Evolutionary conservation across 1,284 basidiomycete genomes (phyloP), one percentile per base, ranked within the genome.

Genomic region (Stereum hirsutum): DNA sequence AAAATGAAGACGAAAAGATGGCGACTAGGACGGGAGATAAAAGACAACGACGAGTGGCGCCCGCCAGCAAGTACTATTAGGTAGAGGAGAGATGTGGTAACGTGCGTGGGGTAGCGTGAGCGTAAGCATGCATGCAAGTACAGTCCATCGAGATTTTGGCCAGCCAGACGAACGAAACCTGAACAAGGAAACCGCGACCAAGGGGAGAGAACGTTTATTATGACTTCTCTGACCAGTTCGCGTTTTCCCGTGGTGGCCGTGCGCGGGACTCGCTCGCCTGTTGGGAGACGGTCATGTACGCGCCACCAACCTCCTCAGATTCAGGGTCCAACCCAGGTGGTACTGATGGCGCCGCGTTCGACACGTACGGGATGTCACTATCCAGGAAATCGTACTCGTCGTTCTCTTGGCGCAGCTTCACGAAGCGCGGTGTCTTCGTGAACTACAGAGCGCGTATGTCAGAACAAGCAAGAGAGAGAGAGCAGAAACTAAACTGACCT

Each of bases 271-370:
- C 81, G 50, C 72, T 77, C 25, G 76, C 86, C 55, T 78, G 75
- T 51, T 83, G 79, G 34, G 86, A 89, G 47, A 89, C 70, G n/a
- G 87, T 89, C 54, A 89, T 78, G 56, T 89, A 89, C 19, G 87
- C 82, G 45, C 87, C 80, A 47, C 86, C 86, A 38, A 74, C 68
- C 60, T 88, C 86, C 51, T 87, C 82, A 23, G 61, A 62, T 19
- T 61, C 55, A 14, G 55, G 61, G 32, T 66, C 66, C 34, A 86
- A 63, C 46, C 84, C 84, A 31, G 85, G 85, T 10, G 85, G 85
- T 24, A 75, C 69, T 10, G 76, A 64, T 14, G 82, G 77, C 36
- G 71, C 58, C 15, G 58, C 53, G 38, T 43, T 48, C 12, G 45
- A 48, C 36, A 50, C 32, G 20, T 50, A 52, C 30, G 50, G 49